phyloP scores from a whole-genome alignment of 2,329 filamentous ascomycete genomes.

The Davidsoniella australis region DNA sequence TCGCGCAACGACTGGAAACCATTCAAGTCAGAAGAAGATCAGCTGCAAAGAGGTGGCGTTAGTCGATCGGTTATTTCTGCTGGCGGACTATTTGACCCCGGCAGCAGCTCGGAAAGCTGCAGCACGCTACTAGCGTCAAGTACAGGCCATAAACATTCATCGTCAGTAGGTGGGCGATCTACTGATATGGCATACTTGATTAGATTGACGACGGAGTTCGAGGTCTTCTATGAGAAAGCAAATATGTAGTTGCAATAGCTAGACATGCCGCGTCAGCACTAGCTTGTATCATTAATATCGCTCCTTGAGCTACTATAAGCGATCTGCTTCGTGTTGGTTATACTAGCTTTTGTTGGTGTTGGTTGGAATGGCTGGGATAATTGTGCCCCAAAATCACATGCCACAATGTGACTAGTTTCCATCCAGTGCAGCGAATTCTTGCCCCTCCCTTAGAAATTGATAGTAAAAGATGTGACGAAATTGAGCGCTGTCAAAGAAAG shows the following conservation, averaged over 20 bases:
- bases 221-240: constrained; percentile 2
- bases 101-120: not conserved
- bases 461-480: too few species aligned
- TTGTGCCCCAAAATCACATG: too few species aligned
- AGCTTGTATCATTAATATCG: too few species aligned
- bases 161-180: not conserved
- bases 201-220: constrained; percentile 1
- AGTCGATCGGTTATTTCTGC: not conserved
- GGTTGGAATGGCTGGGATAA: too few species aligned
- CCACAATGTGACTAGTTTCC: too few species aligned
- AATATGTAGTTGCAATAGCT: not conserved
- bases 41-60: not conserved
- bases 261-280: too few species aligned
- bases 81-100: not conserved
- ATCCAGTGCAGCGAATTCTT: too few species aligned
- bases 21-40: not conserved
- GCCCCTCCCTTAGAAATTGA: too few species aligned
- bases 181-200: not conserved
- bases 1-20: not conserved
- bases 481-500: too few species aligned
- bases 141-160: constrained; percentile 1
- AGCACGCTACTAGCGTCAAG: not conserved
- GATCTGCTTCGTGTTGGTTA: too few species aligned
- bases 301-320: too few species aligned
- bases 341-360: too few species aligned